Evolutionary conservation across 129 eudicot species (phyloP), one percentile per base, ranked within the genome.

Genomic region (Helianthus tuberosus): DNA sequence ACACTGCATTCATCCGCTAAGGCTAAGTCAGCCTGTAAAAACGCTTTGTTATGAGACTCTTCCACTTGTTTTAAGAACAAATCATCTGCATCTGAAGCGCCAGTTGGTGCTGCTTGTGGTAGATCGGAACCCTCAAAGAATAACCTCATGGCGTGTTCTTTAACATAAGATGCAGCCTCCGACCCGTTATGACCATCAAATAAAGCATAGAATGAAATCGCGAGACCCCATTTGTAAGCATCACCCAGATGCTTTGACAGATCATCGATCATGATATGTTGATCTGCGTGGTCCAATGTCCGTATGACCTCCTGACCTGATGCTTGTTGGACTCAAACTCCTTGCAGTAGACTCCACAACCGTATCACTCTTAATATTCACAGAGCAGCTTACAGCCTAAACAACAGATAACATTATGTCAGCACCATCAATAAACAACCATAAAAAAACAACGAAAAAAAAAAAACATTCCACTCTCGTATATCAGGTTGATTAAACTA

Each of bases 151-250:
- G 89, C 92, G 65, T 92, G 85, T 23, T 81, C 72, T 61, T 89
- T 89, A 35, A 92, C 65, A 80, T 67, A 92, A 8, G 91, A 44
- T 59, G 97, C 86, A 6, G 97, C 97, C 74, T 89, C 90, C 8
- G 91, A 70, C 38, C 97, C 97, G 16, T 96, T 96, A 16, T 92
- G 97, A 15, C 97, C 97, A 38, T 89, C 97, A 73, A 92, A 89
- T 20, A 92, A 86, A 17, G 88, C 97, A 54, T 86, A 92, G 27
- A 92, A 92, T 5, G 97, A 83, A 52, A 89, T 83, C 6, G 93
- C 86, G 29, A 78, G 71, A 8, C 88, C 72, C 90, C 93, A 92
- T 25, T 35, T 77, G 79, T 79, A 83, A 9, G 58, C 80, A 11
- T 80, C 16, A 1, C 88, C 96, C 54, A 92, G 67, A 36, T 81